Conservation (phyloP, 2,329 filamentous ascomycete species). For the Thyridium curvatum region DNA sequence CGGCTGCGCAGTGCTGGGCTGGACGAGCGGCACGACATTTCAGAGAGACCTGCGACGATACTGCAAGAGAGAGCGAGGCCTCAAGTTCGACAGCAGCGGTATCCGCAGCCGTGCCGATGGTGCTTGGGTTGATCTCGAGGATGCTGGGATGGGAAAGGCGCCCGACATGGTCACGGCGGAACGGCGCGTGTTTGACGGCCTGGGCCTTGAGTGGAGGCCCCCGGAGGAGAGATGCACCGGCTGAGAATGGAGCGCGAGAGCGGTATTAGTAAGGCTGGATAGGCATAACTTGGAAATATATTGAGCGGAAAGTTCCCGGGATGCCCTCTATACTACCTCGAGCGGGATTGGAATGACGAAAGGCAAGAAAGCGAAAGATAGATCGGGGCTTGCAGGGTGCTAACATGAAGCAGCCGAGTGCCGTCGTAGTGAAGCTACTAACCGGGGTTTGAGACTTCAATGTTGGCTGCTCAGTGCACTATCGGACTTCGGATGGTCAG, state of each 20-base stretch:
- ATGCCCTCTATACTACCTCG: no score
- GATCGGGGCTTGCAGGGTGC: no score
- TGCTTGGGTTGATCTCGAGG: conserved; percentile 66
- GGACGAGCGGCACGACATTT: conserved; percentile 86
- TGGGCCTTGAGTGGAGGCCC: conserved; percentile 62
- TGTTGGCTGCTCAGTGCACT: no score
- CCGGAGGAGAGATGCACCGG: conserved; percentile 65
- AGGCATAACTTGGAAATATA: no score
- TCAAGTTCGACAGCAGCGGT: conserved; percentile 92
- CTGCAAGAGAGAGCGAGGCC: conserved; percentile 62
- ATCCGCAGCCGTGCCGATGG: conserved; percentile 63
- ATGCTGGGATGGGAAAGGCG: conserved; percentile 36
- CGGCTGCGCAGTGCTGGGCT: conserved; percentile 82
- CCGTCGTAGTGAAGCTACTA: no score
- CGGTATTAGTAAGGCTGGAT: no score
- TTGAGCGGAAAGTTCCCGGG: no score
- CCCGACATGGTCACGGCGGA: conserved; percentile 69
- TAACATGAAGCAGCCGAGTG: no score
- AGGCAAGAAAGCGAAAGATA: no score
- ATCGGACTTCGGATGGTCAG: no score
- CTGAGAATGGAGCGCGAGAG: conserved; percentile 22
- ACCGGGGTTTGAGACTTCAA: no score
- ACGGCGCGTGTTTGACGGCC: conserved; percentile 68
- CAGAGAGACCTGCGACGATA: conserved; percentile 79
- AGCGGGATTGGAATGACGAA: no score